Evolutionary conservation across 2,329 filamentous ascomycete species (phyloP).

Genomic region (Chaetomiaceae sp.): DNA sequence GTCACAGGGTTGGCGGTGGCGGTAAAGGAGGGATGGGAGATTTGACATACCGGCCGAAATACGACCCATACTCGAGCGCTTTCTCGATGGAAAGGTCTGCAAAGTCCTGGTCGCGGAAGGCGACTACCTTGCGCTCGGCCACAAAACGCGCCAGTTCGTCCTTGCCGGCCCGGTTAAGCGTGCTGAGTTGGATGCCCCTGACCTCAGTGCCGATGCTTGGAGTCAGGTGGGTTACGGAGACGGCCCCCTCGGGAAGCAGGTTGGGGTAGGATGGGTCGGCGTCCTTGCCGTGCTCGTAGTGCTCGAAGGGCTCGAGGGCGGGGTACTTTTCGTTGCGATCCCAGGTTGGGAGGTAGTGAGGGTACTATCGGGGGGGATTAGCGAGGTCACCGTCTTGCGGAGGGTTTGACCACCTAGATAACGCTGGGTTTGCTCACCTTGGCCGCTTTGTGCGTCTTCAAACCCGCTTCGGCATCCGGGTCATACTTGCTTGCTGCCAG

Average conservation of each 20-base stretch:
- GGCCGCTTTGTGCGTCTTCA: constrained; percentile 26
- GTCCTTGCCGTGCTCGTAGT: constrained; percentile 65
- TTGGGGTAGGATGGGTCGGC: constrained; percentile 61
- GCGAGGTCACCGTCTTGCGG: background rate
- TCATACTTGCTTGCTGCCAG: constrained; percentile 27
- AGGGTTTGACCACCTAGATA: too few relatives aligned
- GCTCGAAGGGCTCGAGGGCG: constrained; percentile 60
- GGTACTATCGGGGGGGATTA: constrained; percentile 42
- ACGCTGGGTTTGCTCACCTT: constrained; percentile 25
- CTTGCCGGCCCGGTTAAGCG: constrained; percentile 58
- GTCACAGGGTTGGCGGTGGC: background rate
- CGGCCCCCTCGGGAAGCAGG: constrained; percentile 49
- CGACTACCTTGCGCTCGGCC: constrained; percentile 64
- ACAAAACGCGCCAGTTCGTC: constrained; percentile 67
- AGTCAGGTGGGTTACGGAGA: constrained; percentile 54
- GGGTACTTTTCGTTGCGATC: constrained; percentile 55
- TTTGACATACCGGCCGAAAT: constrained; percentile 38
- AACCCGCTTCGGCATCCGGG: constrained; percentile 31
- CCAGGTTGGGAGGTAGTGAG: constrained; percentile 63
- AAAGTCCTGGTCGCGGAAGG: constrained; percentile 66
- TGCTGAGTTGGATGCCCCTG: constrained; percentile 62
- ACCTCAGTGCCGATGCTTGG: constrained; percentile 66
- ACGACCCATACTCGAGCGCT: constrained; percentile 60
- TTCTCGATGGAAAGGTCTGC: constrained; percentile 59
- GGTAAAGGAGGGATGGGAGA: too few relatives aligned